These are phyloP conservation scores for Tricholoma saponaceum DNA, from an alignment of 768 basidiomycete species.

Conservation along the genomic window DNA sequence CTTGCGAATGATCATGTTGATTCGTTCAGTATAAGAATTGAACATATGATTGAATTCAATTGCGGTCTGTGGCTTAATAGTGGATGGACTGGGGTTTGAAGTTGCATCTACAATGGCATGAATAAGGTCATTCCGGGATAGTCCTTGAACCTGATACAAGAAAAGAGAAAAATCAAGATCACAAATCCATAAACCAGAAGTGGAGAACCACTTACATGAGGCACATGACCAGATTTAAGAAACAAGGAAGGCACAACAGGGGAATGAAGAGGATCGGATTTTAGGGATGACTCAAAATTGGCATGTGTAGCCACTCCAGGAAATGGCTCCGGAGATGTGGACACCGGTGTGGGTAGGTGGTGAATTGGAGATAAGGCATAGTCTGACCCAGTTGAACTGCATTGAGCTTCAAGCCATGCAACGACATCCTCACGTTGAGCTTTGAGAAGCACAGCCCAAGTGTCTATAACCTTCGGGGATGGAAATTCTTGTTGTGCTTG, in stretches of 20 bases:
- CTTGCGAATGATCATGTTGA: slow-evolving; percentile 8
- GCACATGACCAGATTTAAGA: background rate
- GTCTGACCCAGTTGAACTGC: background rate
- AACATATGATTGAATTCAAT: slow-evolving; percentile 17
- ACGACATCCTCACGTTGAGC: slow-evolving; percentile 18
- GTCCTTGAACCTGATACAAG: background rate
- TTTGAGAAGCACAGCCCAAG: slow-evolving; percentile 27
- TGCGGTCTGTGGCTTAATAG: slow-evolving; percentile 1
- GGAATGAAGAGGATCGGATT: slow-evolving; percentile 15
- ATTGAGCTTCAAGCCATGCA: slow-evolving; percentile 16
- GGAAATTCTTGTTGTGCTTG: slow-evolving; percentile 18
- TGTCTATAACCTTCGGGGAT: slow-evolving; percentile 17
- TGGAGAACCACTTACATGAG: slow-evolving; percentile 4
- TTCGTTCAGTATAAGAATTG: slow-evolving; percentile 7
- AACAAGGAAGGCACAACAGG: slow-evolving; percentile 12
- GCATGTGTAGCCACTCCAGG: slow-evolving; percentile 3
- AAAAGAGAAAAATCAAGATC: background rate
- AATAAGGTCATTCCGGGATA: slow-evolving; percentile 9
- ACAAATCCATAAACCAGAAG: background rate
- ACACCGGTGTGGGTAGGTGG: slow-evolving; percentile 20
- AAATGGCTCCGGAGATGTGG: slow-evolving; percentile 19
- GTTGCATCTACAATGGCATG: slow-evolving; percentile 19
- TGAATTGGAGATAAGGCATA: slow-evolving; percentile 4
- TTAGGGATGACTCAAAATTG: background rate
- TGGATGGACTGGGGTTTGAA: slow-evolving; percentile 1